These are phyloP conservation scores for Acer negundo DNA, from an alignment of 345 rosid genomes.

Conservation along the genomic window DNA sequence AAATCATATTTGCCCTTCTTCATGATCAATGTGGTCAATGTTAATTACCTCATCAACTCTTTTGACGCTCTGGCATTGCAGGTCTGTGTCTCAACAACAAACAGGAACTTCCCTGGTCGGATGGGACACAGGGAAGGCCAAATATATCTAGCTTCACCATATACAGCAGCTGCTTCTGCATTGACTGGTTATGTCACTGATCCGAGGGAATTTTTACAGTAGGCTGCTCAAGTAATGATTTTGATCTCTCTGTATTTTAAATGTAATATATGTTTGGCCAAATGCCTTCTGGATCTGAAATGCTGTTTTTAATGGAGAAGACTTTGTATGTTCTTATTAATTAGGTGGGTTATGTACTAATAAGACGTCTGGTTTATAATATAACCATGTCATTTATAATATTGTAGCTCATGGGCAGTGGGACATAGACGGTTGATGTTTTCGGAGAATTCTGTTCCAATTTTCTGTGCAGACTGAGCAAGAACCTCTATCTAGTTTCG, in stretches of 20 bases:
- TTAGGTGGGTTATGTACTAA: neutral
- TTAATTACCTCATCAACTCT: neutral
- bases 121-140: conserved; percentile 99
- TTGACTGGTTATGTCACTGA: conserved; percentile 93
- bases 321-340: neutral
- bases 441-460: too few species aligned
- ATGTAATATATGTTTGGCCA: neutral
- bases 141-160: conserved; percentile 93
- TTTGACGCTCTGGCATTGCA: conserved; percentile 18
- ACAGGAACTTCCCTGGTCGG: conserved; percentile 97
- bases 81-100: conserved; percentile 85
- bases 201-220: conserved; percentile 94
- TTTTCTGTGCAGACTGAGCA: too few species aligned
- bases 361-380: neutral
- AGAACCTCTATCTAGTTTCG: too few species aligned
- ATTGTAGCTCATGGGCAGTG: neutral
- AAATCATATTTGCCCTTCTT: neutral
- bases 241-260: neutral
- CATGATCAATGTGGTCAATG: neutral
- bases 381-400: neutral
- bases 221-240: conserved; percentile 10
- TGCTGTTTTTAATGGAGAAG: neutral
- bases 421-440: too few species aligned
- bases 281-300: neutral
- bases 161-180: conserved; percentile 96